Evolutionary conservation across 108 stramenopile genomes (phyloP).

Genomic region (Bacterosira constricta): DNA sequence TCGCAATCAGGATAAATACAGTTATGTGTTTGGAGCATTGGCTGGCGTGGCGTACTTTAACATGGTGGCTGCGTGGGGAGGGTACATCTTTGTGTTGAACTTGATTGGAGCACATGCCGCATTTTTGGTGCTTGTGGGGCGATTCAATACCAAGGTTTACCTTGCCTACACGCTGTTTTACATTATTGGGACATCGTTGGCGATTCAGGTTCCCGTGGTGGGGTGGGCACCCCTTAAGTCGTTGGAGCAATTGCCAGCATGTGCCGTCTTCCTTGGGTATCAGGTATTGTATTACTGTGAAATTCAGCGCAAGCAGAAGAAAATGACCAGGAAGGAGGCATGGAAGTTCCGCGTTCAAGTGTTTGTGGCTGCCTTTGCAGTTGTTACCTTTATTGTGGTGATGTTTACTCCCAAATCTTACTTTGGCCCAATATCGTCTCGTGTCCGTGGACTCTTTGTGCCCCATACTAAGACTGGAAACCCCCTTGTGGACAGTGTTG

Average conservation of each 20-base stretch:
- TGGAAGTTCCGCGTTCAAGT: conserved; percentile 73
- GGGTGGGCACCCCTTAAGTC: conserved; percentile 91
- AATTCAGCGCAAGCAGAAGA: conserved; percentile 47
- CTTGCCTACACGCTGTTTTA: conserved; percentile 94
- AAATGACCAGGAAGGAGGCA: conserved; percentile 53
- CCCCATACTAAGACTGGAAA: conserved; percentile 93
- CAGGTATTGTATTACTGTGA: conserved; percentile 81
- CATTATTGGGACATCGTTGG: conserved; percentile 85
- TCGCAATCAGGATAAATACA: conserved; percentile 53
- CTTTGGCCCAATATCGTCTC: conserved; percentile 88
- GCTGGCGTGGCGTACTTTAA: conserved; percentile 89
- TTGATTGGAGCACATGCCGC: conserved; percentile 94
- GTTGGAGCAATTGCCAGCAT: conserved; percentile 85
- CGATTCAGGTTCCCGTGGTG: conserved; percentile 94
- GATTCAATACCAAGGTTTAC: conserved; percentile 88
- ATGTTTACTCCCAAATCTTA: conserved; percentile 87
- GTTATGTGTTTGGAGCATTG: conserved; percentile 57
- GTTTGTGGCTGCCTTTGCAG: conserved; percentile 44
- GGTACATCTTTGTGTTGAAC: conserved; percentile 98
- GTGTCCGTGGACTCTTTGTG: conserved; percentile 89
- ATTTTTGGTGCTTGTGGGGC: conserved; percentile 76
- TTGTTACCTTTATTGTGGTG: conserved; percentile 52
- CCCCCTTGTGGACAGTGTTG: conserved; percentile 91
- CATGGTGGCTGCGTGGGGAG: conserved; percentile 97
- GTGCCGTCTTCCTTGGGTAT: conserved; percentile 74